Base-by-base conservation (phyloP, 805 yeast species). In the Ogataea polymorpha region DNA sequence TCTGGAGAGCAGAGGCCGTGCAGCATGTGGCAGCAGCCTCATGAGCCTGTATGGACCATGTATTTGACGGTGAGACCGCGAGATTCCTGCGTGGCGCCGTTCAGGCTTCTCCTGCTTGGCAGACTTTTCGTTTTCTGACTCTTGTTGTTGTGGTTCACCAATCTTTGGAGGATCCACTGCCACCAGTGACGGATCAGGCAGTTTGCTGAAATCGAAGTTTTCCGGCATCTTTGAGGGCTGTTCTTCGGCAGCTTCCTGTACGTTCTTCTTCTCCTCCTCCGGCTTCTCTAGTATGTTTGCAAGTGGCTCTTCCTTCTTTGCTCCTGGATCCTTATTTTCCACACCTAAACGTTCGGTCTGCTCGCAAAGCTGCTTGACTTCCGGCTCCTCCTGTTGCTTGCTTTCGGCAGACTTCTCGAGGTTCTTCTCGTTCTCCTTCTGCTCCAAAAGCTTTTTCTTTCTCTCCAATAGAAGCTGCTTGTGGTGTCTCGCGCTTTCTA, bases 31-130 rank as follows among this genome's bases (percentile, higher is more conserved):
- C 26, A 86, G 64, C 37, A 86, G 66, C 63, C 95, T 75, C 82
- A 86, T 77, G 49, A 86, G 66, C 58, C 95, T 70, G 63, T 86
- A 86, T 9, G 93, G 91, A 6, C 95, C 95, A 54, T 84, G 89
- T 17, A 84, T 78, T 47, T 79, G 81, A 51, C 76, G 77, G 52
- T 62, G 66, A 25, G 67, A 52, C 49, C 72, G 69, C n/a, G 54
- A 41, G 30, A 51, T 35, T 17, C 56, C 27, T 4, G 57, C 50
- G 24, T 64, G 66, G 32, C 67, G 58, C 23, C 65, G 58, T 45
- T 65, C 70, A 6, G 68, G 67, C 26, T 50, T 54, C 26, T 17
- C 32, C 17, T 23, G 30, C 25, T 37, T 14, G 9, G 16, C 31
- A 6, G 12, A 39, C 17, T 38, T 41, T 9, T 13, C 31, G 9